Evolutionary conservation across 78 protist genomes (phyloP), one percentile per base, ranked within the genome.

Genomic region (Planoprotostelium fungivorum): DNA sequence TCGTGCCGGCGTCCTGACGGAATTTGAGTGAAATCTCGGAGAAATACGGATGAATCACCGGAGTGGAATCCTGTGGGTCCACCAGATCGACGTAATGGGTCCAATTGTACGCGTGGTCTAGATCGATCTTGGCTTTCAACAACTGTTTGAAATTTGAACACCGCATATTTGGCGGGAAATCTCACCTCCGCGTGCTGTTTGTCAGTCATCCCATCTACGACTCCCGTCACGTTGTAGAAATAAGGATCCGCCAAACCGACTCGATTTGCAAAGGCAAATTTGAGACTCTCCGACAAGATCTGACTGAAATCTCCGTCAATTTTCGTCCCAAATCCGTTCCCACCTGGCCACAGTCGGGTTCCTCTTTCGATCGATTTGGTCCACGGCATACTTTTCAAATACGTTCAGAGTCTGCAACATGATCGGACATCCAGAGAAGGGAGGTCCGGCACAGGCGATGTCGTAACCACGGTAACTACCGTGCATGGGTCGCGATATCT

Each of bases 181-280:
- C 36, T 23, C 36, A 85, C 37, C 36, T 85, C 87, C 16, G 87
- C 87, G 37, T 85, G 87, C n/a, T 5, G 16, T 36, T 85, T 85
- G 16, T 16, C 16, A 16, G 87, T 85, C 87, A 85, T 85, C n/a
- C n/a, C 5, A 36, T 85, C 37, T 5, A 85, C 16, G 5, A 85
- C 5, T 23, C 37, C 16, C 5, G 5, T 85, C 35, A 85, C 37
- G 16, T 85, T 16, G 5, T 23, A 5, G 16, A 85, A 85, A 5
- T 85, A 5, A 85, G 87, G 87, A 16, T 85, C 87, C 29, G 34
- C 87, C 87, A 85, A 36, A 85, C 36, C 87, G 16, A 85, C 16
- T 16, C 87, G 5, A 16, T 85, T 85, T 35, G 63, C 37, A 16
- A 25, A 85, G 16, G 35, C 36, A 16, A 85, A 85, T 36, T 85